Evolutionary conservation across 257 asterid species (phyloP).

Genomic region (Solanum arcanum): DNA sequence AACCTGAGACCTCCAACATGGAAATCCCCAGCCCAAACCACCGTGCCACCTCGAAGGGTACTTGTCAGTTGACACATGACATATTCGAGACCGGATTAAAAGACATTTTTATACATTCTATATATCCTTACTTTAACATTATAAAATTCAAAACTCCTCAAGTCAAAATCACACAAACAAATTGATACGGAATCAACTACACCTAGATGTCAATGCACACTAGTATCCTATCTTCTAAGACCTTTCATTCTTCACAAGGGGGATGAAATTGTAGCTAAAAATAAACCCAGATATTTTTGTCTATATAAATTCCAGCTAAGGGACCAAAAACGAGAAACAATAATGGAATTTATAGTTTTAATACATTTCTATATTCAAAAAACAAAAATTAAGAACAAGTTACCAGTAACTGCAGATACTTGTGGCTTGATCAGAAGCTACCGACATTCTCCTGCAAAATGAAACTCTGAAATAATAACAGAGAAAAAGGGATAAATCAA

Average conservation of each 20-base stretch:
- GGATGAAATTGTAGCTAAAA: background rate
- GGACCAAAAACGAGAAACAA: background rate
- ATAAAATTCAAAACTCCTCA: too few species aligned
- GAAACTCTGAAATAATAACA: background rate
- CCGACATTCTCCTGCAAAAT: slow-evolving; percentile 31
- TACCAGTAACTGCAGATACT: slow-evolving; percentile 80
- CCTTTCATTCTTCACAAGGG: too few species aligned
- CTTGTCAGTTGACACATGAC: too few species aligned
- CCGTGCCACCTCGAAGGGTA: too few species aligned
- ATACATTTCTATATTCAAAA: background rate
- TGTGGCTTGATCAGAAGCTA: slow-evolving; percentile 52
- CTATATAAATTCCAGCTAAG: background rate
- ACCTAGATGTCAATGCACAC: background rate
- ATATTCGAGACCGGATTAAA: too few species aligned
- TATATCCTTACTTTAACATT: too few species aligned
- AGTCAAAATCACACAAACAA: background rate
- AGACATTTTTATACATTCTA: background rate
- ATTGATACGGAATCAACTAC: background rate
- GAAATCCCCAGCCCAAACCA: too few species aligned
- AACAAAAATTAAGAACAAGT: background rate
- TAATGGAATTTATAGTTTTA: background rate
- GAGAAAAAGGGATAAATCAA: background rate
- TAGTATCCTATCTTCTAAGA: background rate
- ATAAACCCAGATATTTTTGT: background rate
- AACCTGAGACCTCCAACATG: too few species aligned